phyloP scores from a whole-genome alignment of 1,284 basidiomycete genomes.

The Cystobasidiaceae sp. region DNA sequence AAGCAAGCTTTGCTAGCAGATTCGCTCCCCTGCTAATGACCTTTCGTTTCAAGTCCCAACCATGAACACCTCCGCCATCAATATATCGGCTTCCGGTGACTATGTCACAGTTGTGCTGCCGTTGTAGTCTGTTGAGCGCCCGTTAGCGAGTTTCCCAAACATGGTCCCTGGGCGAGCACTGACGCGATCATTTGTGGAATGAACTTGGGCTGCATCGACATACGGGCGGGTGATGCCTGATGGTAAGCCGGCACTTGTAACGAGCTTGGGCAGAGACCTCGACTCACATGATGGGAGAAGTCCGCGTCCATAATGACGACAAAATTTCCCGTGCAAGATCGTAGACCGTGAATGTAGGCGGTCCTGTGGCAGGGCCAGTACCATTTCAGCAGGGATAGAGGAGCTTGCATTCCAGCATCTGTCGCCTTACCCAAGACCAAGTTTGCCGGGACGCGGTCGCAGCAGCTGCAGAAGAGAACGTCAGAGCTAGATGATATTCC shows the following conservation, averaged over 20 bases:
- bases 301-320: constrained; percentile 96
- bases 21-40: constrained; percentile 79
- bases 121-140: constrained; percentile 58
- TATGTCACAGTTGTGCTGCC: constrained; percentile 74
- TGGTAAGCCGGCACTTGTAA: no score
- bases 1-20: constrained; percentile 72
- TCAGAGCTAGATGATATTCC: not conserved
- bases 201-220: constrained; percentile 67
- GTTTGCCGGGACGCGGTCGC: constrained; percentile 77
- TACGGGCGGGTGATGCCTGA: not conserved
- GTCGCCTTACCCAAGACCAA: constrained; percentile 70
- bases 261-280: no score
- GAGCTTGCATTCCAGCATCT: no score
- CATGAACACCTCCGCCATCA: constrained; percentile 68
- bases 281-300: constrained; percentile 82
- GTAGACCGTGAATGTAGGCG: constrained; percentile 84
- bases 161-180: constrained; percentile 31
- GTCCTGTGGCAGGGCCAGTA: constrained; percentile 55
- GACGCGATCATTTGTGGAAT: constrained; percentile 81
- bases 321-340: constrained; percentile 83
- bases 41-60: constrained; percentile 83
- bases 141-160: constrained; percentile 9
- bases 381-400: not conserved
- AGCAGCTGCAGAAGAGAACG: constrained; percentile 55
- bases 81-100: constrained; percentile 86